These are phyloP conservation scores for Trichosporon inkin DNA, from an alignment of 1,284 basidiomycete species.

Conservation along the genomic window DNA sequence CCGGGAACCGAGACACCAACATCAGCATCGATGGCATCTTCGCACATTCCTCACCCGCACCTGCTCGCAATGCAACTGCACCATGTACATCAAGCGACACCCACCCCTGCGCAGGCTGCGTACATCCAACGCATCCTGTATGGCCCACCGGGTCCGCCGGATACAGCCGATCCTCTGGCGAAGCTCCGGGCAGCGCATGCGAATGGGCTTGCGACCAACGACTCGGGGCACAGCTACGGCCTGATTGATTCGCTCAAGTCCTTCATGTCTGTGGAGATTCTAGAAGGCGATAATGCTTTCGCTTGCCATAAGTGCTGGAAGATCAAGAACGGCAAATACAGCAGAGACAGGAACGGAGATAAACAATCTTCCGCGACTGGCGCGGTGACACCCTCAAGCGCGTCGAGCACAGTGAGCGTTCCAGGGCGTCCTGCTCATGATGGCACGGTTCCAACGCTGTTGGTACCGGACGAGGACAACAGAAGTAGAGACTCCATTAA, in stretches of 20 bases:
- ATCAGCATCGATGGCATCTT: background rate
- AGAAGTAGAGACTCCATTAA: background rate
- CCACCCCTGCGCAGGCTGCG: constrained; percentile 48
- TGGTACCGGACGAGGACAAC: background rate
- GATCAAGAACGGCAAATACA: constrained; percentile 45
- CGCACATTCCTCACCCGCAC: background rate
- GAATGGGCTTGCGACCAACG: constrained; percentile 21
- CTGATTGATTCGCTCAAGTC: constrained; percentile 63
- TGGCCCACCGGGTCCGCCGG: constrained; percentile 27
- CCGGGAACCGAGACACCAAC: background rate
- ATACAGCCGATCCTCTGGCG: constrained; percentile 38
- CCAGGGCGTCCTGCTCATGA: background rate
- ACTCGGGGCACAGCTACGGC: constrained; percentile 31
- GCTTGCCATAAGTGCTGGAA: constrained; percentile 92
- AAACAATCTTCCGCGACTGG: background rate
- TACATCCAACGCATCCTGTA: constrained; percentile 50
- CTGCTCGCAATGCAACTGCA: constrained; percentile 6
- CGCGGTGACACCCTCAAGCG: background rate
- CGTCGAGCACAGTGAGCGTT: background rate
- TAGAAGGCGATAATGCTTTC: constrained; percentile 90
- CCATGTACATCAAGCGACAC: constrained; percentile 30
- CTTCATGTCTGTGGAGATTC: constrained; percentile 83
- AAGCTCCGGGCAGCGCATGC: constrained; percentile 38
- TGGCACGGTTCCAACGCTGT: background rate
- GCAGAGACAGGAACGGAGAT: background rate